Conservation (phyloP, 805 yeast species). For the Candida broadrunensis region DNA sequence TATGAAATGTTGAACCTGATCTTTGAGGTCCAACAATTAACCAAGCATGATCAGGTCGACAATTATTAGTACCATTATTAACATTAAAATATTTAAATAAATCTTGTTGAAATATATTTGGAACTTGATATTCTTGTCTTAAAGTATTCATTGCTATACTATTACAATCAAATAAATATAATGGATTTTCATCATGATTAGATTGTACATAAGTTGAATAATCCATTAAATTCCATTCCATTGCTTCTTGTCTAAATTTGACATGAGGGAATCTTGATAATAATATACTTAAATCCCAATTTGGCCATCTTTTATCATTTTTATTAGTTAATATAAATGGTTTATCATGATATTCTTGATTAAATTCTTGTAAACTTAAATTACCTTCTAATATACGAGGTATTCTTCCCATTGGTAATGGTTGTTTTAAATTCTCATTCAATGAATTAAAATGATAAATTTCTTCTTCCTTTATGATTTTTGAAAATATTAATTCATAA, state of each 20-base stretch:
- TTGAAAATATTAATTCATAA: constrained; percentile 48
- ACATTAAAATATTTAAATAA: constrained; percentile 53
- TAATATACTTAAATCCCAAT: constrained; percentile 56
- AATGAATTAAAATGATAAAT: constrained; percentile 20
- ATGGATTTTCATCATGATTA: constrained; percentile 79
- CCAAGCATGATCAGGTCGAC: constrained; percentile 93
- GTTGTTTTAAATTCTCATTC: constrained; percentile 8
- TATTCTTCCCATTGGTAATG: constrained; percentile 42
- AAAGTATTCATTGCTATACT: constrained; percentile 63
- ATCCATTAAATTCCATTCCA: constrained; percentile 67
- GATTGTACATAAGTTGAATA: constrained; percentile 58
- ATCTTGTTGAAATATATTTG: constrained; percentile 56
- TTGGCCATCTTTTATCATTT: constrained; percentile 51
- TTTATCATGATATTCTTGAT: constrained; percentile 38
- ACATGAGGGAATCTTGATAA: constrained; percentile 54
- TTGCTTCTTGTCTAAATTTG: constrained; percentile 79
- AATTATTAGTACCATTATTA: constrained; percentile 20
- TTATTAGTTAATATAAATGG: constrained; percentile 62
- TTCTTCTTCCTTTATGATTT: constrained; percentile 47
- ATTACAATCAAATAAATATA: constrained; percentile 81
- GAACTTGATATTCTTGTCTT: constrained; percentile 50
- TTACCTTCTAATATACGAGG: constrained; percentile 47
- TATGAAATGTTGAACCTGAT: constrained; percentile 88
- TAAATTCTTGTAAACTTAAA: constrained; percentile 46
- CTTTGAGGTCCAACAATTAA: constrained; percentile 78